These are phyloP conservation scores for Rhizopus sp. DNA, from an alignment of 371 early-diverging fungal genomes.

Conservation along the genomic window DNA sequence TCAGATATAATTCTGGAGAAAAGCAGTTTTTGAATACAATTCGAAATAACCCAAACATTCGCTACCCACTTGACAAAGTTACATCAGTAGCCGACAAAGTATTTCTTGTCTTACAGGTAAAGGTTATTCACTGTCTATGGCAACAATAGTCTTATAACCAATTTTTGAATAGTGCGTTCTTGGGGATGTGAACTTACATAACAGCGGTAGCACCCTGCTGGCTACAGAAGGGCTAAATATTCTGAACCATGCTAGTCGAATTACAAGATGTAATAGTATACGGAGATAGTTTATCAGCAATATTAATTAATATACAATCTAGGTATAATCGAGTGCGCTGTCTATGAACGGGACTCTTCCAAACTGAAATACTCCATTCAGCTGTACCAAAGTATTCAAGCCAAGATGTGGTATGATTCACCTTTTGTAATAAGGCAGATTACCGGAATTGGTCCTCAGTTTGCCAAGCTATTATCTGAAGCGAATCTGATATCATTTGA, in stretches of 20 bases:
- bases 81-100: constrained; percentile 34
- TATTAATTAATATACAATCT: neutral
- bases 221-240: constrained; percentile 29
- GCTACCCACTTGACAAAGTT: constrained; percentile 40
- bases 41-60: constrained; percentile 38
- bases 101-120: constrained; percentile 42
- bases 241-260: constrained; percentile 34
- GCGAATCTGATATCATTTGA: constrained; percentile 40
- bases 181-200: constrained; percentile 39
- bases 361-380: constrained; percentile 36
- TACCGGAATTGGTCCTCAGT: constrained; percentile 42
- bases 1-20: constrained; percentile 49
- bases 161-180: constrained; percentile 32
- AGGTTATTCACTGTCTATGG: neutral
- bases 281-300: neutral
- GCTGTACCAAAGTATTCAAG: constrained; percentile 41
- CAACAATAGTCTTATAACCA: neutral
- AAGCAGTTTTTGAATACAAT: constrained; percentile 45
- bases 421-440: constrained; percentile 41
- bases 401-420: constrained; percentile 45
- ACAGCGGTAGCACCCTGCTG: constrained; percentile 21
- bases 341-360: constrained; percentile 24
- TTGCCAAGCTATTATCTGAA: constrained; percentile 29
- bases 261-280: constrained; percentile 34
- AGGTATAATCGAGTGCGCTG: constrained; percentile 47